Evolutionary conservation across 257 asterid genomes (phyloP).

Genomic region (Coffea canephora): DNA sequence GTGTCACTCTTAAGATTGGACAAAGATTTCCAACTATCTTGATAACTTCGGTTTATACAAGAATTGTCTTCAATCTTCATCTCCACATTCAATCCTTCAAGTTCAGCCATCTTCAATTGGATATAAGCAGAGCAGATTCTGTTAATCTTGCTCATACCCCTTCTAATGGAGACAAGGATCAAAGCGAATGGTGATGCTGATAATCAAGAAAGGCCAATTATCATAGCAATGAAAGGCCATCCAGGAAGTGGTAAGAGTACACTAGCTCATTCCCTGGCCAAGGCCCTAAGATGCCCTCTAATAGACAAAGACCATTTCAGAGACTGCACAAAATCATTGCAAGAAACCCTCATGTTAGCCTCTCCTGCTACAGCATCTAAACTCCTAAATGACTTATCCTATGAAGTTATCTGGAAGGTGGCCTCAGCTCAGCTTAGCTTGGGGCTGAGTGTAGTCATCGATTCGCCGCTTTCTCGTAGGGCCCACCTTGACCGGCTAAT

Average conservation of each 20-base stretch:
- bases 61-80: not conserved
- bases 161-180: constrained; percentile 22
- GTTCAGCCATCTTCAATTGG: not conserved
- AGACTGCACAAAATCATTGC: constrained; percentile 44
- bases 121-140: constrained; percentile 1
- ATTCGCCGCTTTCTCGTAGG: constrained; percentile 64
- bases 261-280: constrained; percentile 52
- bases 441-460: constrained; percentile 56
- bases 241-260: constrained; percentile 87
- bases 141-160: not conserved
- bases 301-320: constrained; percentile 76
- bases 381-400: constrained; percentile 64
- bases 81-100: not conserved
- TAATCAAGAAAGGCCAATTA: constrained; percentile 19
- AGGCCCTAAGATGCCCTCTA: constrained; percentile 51
- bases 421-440: constrained; percentile 49
- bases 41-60: not conserved
- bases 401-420: constrained; percentile 58
- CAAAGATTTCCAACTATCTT: not conserved
- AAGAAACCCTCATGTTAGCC: constrained; percentile 29
- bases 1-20: not conserved
- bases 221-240: constrained; percentile 88
- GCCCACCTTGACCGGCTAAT: constrained; percentile 46
- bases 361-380: constrained; percentile 32
- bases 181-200: not conserved